These are phyloP conservation scores for Gynostemma pentaphyllum DNA, from an alignment of 306 rosid genomes.

Conservation along the genomic window DNA sequence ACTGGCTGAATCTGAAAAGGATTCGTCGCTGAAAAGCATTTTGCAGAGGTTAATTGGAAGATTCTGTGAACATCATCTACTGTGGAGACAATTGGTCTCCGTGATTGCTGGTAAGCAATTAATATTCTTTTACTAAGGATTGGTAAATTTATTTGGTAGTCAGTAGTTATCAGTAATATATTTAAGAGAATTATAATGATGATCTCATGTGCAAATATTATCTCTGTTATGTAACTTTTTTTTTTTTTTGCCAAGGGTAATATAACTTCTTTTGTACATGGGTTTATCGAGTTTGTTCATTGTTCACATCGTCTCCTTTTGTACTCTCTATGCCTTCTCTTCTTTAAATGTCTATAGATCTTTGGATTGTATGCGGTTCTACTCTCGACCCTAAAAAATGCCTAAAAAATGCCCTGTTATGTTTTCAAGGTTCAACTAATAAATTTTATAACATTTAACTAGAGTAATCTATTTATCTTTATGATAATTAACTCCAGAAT, in stretches of 20 bases:
- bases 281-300: background rate
- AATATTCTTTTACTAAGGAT: constrained; percentile 2
- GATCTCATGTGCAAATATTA: background rate
- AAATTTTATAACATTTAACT: background rate
- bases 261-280: background rate
- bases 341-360: background rate
- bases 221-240: no score
- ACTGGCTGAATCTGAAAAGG: constrained; percentile 65
- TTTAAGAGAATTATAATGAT: background rate
- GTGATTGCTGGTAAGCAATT: constrained; percentile 56
- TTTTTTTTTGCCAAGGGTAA: no score
- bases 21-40: constrained; percentile 60
- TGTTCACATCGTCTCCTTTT: background rate
- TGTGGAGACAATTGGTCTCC: constrained; percentile 80
- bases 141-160: background rate
- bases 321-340: background rate
- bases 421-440: background rate
- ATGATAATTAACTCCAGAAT: background rate
- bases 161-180: background rate
- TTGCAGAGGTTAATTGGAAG: constrained; percentile 65
- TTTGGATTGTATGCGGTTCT: background rate
- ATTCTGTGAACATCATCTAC: constrained; percentile 62
- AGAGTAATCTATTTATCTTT: background rate
- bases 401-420: background rate
- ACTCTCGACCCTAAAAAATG: background rate